Evolutionary conservation across 2,329 filamentous ascomycete genomes (phyloP).

Genomic region (Gnomoniopsis sp.): DNA sequence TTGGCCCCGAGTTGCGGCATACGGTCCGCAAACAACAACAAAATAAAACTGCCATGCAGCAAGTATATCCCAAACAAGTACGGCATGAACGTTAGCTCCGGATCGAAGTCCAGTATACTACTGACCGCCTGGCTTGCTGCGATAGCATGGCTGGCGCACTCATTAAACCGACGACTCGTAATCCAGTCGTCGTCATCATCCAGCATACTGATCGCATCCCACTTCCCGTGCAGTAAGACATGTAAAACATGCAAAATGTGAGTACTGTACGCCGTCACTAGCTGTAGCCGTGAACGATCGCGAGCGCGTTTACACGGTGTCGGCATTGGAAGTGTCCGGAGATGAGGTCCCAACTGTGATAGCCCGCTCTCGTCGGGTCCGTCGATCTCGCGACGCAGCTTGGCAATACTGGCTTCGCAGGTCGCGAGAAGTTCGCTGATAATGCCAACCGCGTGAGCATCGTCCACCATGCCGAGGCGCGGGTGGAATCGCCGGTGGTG

Average conservation of each 20-base stretch:
- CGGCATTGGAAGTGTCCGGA: background rate
- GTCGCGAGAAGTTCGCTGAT: constrained; percentile 34
- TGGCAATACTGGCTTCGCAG: constrained; percentile 36
- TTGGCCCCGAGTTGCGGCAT: constrained; percentile 45
- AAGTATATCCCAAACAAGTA: constrained; percentile 52
- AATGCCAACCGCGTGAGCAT: constrained; percentile 30
- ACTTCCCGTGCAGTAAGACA: constrained; percentile 46
- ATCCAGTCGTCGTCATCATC: constrained; percentile 48
- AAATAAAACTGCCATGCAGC: constrained; percentile 47
- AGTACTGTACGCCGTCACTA: constrained; percentile 44
- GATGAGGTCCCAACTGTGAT: constrained; percentile 23
- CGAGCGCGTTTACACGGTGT: constrained; percentile 3
- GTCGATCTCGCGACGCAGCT: constrained; percentile 25
- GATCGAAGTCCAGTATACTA: constrained; percentile 43
- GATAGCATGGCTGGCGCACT: constrained; percentile 45
- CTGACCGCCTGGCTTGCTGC: constrained; percentile 42
- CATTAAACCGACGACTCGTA: constrained; percentile 40
- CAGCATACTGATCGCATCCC: constrained; percentile 47
- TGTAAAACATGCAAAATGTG: constrained; percentile 46
- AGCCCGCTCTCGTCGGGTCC: no score
- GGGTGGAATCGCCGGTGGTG: constrained; percentile 42
- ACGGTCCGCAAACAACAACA: constrained; percentile 46
- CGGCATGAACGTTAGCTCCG: constrained; percentile 49
- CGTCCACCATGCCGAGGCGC: constrained; percentile 34
- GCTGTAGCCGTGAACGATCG: constrained; percentile 31